Conservation (phyloP, 208 protist species). For the Trypanosoma platydactyli region DNA sequence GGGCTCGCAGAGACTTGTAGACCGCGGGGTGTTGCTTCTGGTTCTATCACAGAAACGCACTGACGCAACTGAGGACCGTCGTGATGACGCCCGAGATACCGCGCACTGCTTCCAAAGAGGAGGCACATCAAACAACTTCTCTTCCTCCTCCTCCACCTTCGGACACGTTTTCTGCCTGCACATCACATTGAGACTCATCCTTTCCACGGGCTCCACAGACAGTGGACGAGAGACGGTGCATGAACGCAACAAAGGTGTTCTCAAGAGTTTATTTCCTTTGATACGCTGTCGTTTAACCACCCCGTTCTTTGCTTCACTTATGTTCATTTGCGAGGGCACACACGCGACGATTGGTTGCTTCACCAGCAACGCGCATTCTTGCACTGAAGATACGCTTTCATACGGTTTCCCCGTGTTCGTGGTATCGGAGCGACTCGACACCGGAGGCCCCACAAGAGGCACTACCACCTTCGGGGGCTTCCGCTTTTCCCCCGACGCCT, state of each 20-base stretch:
- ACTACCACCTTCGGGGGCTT: constrained; percentile 1
- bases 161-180: neutral
- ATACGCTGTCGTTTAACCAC: constrained; percentile 44
- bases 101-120: neutral
- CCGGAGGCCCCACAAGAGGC: neutral
- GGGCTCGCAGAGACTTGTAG: neutral
- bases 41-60: neutral
- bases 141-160: too few relatives aligned
- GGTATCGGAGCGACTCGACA: neutral
- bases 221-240: neutral
- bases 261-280: constrained; percentile 39
- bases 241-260: neutral
- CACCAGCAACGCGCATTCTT: constrained; percentile 1
- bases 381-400: neutral
- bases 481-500: neutral
- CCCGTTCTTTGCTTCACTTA: neutral
- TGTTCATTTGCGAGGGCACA: constrained; percentile 30
- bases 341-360: constrained; percentile 39
- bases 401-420: neutral
- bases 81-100: neutral
- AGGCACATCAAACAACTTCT: too few relatives aligned
- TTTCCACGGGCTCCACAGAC: neutral
- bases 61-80: neutral
- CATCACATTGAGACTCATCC: neutral
- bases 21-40: neutral